Conservation (phyloP, 2,329 filamentous ascomycete genomes). For the Hypoxylon sp. region DNA sequence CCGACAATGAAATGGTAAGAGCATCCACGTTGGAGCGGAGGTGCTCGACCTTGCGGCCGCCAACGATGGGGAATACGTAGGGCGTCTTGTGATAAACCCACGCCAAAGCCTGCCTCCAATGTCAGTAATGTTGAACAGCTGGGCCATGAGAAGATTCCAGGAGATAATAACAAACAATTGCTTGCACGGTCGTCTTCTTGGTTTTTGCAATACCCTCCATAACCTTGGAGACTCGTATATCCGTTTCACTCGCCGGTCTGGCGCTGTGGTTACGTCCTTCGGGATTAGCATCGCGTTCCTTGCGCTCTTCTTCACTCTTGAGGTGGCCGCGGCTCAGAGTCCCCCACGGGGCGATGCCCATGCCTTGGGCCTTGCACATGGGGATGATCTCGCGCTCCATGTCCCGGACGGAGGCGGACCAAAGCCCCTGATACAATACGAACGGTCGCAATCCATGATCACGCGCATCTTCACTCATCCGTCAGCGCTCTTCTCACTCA, state of each 20-base stretch:
- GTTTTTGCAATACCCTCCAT: slow-evolving; percentile 24
- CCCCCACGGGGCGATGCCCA: slow-evolving; percentile 62
- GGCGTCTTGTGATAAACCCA: slow-evolving; percentile 68
- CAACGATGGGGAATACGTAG: slow-evolving; percentile 69
- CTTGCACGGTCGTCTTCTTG: slow-evolving; percentile 6
- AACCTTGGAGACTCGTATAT: slow-evolving; percentile 2
- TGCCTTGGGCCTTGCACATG: slow-evolving; percentile 66
- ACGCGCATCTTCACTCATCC: slow-evolving; percentile 57
- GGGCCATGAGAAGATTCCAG: not conserved
- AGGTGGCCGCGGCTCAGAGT: slow-evolving; percentile 54
- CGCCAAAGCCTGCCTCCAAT: slow-evolving; percentile 60
- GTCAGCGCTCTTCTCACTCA: not conserved
- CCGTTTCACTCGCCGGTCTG: not conserved
- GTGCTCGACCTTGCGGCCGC: slow-evolving; percentile 68
- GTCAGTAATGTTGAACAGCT: slow-evolving; percentile 57
- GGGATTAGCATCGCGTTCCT: slow-evolving; percentile 1
- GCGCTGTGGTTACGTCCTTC: slow-evolving; percentile 14
- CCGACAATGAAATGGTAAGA: not conserved
- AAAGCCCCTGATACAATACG: slow-evolving; percentile 71
- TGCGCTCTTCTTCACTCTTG: slow-evolving; percentile 11
- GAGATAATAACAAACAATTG: not conserved
- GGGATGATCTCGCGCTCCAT: slow-evolving; percentile 69
- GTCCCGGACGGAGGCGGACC: slow-evolving; percentile 66
- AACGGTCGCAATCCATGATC: slow-evolving; percentile 67
- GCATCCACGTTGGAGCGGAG: slow-evolving; percentile 46